Evolutionary conservation across 2,329 filamentous ascomycete species (phyloP).

Genomic region (Botrytis squamosa): DNA sequence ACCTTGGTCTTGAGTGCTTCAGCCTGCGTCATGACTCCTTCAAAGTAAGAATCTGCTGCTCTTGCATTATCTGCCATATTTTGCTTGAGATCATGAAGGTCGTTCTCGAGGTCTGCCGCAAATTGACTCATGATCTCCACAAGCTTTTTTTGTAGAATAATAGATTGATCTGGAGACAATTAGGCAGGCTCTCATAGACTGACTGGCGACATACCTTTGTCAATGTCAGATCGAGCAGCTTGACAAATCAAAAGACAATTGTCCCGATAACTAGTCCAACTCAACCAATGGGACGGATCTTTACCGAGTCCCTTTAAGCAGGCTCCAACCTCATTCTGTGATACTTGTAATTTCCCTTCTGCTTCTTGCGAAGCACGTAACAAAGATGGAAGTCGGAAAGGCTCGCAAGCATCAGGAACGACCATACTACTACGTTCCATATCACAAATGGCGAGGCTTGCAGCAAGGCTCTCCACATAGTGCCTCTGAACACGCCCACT

Average conservation of each 20-base stretch:
- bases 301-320: constrained; percentile 56
- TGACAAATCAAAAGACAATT: constrained; percentile 63
- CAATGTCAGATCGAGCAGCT: constrained; percentile 56
- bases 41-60: constrained; percentile 31
- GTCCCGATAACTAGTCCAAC: constrained; percentile 61
- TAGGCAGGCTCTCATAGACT: constrained; percentile 20
- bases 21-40: constrained; percentile 28
- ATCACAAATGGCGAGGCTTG: constrained; percentile 63
- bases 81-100: constrained; percentile 30
- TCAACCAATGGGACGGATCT: constrained; percentile 60
- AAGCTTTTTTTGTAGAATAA: constrained; percentile 35
- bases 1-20: constrained; percentile 31
- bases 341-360: constrained; percentile 36
- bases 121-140: constrained; percentile 35
- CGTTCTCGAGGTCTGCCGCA: constrained; percentile 28
- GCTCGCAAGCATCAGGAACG: constrained; percentile 51
- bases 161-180: constrained; percentile 35
- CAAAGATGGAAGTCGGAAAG: constrained; percentile 41
- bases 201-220: constrained; percentile 47
- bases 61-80: constrained; percentile 29
- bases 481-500: constrained; percentile 42
- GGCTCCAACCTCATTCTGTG: constrained; percentile 41
- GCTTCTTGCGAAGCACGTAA: constrained; percentile 41
- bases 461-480: constrained; percentile 57
- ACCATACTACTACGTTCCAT: constrained; percentile 51